Conservation (phyloP, 2,329 filamentous ascomycete species). For the Dendryphion nanum region DNA sequence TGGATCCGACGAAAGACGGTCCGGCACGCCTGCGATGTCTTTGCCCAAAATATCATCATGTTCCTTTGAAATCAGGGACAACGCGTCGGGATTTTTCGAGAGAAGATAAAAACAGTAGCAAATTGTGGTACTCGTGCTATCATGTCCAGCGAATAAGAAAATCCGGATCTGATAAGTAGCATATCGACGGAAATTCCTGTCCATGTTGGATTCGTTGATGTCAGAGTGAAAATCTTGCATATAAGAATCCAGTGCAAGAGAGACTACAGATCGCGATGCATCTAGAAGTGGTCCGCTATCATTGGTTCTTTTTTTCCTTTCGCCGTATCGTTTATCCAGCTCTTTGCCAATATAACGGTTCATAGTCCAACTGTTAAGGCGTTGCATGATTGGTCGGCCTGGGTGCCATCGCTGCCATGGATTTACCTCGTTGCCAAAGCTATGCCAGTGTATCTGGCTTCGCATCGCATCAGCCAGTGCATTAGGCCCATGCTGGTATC, state of each 20-base stretch:
- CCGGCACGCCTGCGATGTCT: constrained; percentile 10
- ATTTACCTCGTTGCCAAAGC: constrained; percentile 7
- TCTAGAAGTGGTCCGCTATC: background rate
- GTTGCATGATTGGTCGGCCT: constrained; percentile 11
- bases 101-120: constrained; percentile 6
- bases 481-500: constrained; percentile 5
- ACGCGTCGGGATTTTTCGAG: constrained; percentile 2
- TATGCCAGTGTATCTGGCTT: constrained; percentile 3
- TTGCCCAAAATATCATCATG: constrained; percentile 50
- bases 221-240: constrained; percentile 1
- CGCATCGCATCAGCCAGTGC: constrained; percentile 2
- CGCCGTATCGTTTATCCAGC: constrained; percentile 10
- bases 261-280: constrained; percentile 3
- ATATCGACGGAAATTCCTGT: constrained; percentile 14
- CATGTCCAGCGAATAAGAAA: constrained; percentile 43
- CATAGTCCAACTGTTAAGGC: constrained; percentile 24
- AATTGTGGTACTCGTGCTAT: constrained; percentile 29
- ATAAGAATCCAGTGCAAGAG: constrained; percentile 7
- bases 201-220: constrained; percentile 5
- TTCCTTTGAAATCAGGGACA: constrained; percentile 37
- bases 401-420: constrained; percentile 6
- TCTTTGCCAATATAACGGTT: constrained; percentile 16
- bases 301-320: constrained; percentile 1
- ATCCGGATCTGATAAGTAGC: constrained; percentile 26
- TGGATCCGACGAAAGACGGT: constrained; percentile 1